Percentiles rank a stretch among this genome's conserved stretches.
These are phyloP conservation scores for Mortierella antarctica DNA, from an alignment of 192 early-diverging fungal genomes.

Conservation along the genomic window DNA sequence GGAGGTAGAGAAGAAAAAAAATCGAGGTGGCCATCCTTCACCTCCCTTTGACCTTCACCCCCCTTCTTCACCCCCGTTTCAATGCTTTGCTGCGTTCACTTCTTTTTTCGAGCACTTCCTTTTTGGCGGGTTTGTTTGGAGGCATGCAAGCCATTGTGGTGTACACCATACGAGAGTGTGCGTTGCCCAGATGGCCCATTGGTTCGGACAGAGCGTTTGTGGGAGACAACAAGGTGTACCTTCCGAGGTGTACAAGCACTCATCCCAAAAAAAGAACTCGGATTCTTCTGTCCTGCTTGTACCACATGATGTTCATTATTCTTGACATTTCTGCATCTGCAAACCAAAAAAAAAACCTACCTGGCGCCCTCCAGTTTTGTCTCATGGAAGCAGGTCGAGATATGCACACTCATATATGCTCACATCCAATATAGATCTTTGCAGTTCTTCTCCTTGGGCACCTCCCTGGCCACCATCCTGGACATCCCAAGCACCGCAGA, in stretches of 20 bases:
- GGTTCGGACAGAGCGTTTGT: too few relatives aligned
- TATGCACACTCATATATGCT: not conserved
- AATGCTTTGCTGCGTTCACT: not conserved
- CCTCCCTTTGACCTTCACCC: not conserved
- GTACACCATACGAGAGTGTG: too few relatives aligned
- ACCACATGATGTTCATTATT: too few relatives aligned
- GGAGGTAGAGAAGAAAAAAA: conserved; percentile 28
- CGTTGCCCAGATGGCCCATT: too few relatives aligned
- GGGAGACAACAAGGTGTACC: not conserved
- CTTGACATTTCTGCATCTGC: too few relatives aligned
- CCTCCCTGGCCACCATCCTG: conserved; percentile 35
- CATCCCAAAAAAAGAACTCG: too few relatives aligned
- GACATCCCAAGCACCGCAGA: conserved; percentile 31
- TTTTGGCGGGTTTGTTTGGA: too few relatives aligned
- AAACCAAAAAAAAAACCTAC: not conserved
- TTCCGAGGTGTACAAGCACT: not conserved
- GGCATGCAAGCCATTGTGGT: too few relatives aligned
- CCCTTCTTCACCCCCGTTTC: not conserved
- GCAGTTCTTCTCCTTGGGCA: conserved; percentile 30
- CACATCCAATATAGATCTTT: conserved; percentile 1
- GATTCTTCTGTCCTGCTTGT: too few relatives aligned
- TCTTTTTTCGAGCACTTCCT: not conserved
- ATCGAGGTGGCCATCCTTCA: too few relatives aligned
- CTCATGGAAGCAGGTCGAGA: too few relatives aligned
- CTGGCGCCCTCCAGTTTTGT: not conserved